These are phyloP conservation scores for Jamesozyma jinghongensis DNA, from an alignment of 805 yeast genomes.

Conservation along the genomic window DNA sequence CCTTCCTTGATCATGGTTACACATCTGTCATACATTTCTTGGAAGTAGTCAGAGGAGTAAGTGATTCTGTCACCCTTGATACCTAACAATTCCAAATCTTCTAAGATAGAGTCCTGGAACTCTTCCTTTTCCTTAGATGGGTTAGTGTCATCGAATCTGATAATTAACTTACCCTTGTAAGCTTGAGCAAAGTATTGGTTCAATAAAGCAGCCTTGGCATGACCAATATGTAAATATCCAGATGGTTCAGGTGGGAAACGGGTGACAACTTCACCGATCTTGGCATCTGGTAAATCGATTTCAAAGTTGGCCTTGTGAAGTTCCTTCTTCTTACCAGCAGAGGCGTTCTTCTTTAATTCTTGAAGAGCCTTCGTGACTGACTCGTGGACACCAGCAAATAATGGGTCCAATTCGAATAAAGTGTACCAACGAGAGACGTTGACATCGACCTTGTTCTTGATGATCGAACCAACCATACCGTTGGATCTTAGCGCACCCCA, in stretches of 20 bases:
- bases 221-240: conserved; percentile 96
- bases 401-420: conserved; percentile 55
- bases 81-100: conserved; percentile 84
- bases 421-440: conserved; percentile 93
- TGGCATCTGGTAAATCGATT: conserved; percentile 85
- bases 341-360: conserved; percentile 65
- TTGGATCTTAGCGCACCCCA: conserved; percentile 95
- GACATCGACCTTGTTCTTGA: conserved; percentile 73
- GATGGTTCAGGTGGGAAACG: conserved; percentile 99
- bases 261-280: conserved; percentile 90
- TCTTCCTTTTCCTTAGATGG: conserved; percentile 95
- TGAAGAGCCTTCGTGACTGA: conserved; percentile 55
- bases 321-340: conserved; percentile 66
- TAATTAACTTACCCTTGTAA: conserved; percentile 92
- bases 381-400: conserved; percentile 64
- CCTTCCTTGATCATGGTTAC: conserved; percentile 87
- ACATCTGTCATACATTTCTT: conserved; percentile 81
- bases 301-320: conserved; percentile 91
- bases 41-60: conserved; percentile 89
- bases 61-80: conserved; percentile 85
- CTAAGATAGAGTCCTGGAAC: conserved; percentile 87
- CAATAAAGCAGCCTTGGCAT: conserved; percentile 95
- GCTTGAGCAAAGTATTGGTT: conserved; percentile 94
- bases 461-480: conserved; percentile 83
- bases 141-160: conserved; percentile 96